Conservation (phyloP, 1,139 yeast genomes). For the Kurtzmaniella quercitrusa region DNA sequence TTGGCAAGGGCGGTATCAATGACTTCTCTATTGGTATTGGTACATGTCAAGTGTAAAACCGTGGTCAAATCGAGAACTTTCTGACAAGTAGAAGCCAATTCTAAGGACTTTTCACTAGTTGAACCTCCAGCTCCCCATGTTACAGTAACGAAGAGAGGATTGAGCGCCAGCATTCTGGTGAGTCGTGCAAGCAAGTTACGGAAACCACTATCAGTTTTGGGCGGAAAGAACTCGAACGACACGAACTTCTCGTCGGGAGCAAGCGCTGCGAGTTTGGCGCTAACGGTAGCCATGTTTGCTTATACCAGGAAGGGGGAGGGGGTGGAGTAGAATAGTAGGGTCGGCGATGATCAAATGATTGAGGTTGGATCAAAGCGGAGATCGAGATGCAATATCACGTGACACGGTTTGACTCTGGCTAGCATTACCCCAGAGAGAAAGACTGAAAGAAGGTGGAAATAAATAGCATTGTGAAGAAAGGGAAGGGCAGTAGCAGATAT, state of each 20-base stretch:
- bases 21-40: conserved; percentile 75
- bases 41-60: conserved; percentile 92
- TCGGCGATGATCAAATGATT: neutral
- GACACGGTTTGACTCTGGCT: neutral
- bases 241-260: conserved; percentile 57
- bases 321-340: neutral
- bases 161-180: conserved; percentile 81
- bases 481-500: no score
- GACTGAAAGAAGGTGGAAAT: no score
- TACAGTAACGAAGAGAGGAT: conserved; percentile 84
- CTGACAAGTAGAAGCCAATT: conserved; percentile 75
- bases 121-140: conserved; percentile 99
- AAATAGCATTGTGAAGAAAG: no score
- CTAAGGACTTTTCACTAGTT: conserved; percentile 81
- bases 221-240: conserved; percentile 95
- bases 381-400: neutral
- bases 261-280: conserved; percentile 51
- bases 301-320: no score
- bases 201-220: conserved; percentile 86
- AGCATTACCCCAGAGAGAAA: no score
- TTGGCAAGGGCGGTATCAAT: conserved; percentile 72
- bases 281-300: conserved; percentile 36
- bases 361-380: neutral
- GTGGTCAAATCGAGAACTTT: conserved; percentile 76
- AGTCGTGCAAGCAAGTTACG: conserved; percentile 81